Conservation (phyloP, 1,284 basidiomycete species). For the Melampsora larici-populina region DNA sequence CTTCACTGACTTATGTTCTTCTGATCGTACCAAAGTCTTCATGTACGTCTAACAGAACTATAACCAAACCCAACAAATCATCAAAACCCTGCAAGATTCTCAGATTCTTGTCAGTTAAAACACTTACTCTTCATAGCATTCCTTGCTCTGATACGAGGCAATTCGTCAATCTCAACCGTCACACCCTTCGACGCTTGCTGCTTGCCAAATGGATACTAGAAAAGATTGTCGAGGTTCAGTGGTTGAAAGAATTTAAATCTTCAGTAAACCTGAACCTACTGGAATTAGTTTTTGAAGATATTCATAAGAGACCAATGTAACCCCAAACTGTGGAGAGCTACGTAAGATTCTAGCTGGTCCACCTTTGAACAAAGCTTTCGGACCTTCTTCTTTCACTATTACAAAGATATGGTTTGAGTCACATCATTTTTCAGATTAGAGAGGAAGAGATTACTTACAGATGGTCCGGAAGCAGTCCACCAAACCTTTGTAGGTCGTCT, state of each 20-base stretch:
- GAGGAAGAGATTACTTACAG: conserved; percentile 58
- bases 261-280: conserved; percentile 53
- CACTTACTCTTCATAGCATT: conserved; percentile 74
- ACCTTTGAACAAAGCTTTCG: conserved; percentile 89
- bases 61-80: neutral
- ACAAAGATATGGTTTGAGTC: neutral
- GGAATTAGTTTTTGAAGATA: conserved; percentile 69
- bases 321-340: conserved; percentile 74
- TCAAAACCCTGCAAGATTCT: neutral
- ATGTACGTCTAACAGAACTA: conserved; percentile 70
- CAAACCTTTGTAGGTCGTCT: conserved; percentile 88
- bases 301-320: conserved; percentile 85
- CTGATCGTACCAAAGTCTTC: conserved; percentile 65
- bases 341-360: conserved; percentile 84
- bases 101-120: neutral
- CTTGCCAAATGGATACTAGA: conserved; percentile 72
- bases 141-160: conserved; percentile 79
- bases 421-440: neutral
- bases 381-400: conserved; percentile 67
- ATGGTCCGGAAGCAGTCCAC: conserved; percentile 86
- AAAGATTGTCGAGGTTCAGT: conserved; percentile 10
- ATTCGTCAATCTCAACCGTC: conserved; percentile 68
- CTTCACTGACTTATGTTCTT: neutral
- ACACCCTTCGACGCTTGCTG: conserved; percentile 67
- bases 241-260: conserved; percentile 35